These are phyloP conservation scores for Xenoacremonium recifei DNA, from an alignment of 2,329 filamentous ascomycete genomes.

Conservation along the genomic window DNA sequence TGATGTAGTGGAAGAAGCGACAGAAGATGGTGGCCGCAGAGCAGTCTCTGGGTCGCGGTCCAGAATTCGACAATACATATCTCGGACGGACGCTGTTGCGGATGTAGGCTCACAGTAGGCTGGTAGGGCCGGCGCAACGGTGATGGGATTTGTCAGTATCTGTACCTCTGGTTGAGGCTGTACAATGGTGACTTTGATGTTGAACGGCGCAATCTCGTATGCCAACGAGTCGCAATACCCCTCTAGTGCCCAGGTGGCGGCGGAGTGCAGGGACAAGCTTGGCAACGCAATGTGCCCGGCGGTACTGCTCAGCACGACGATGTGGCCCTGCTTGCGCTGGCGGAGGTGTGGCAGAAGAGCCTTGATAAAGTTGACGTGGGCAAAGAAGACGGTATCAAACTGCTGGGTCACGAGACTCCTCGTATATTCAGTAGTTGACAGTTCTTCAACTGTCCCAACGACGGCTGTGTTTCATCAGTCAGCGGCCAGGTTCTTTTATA, in stretches of 20 bases:
- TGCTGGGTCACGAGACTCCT: slow-evolving; percentile 82
- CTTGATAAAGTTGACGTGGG: slow-evolving; percentile 94
- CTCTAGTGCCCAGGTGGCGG: slow-evolving; percentile 91
- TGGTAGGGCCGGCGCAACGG: slow-evolving; percentile 74
- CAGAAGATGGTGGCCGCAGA: slow-evolving; percentile 30
- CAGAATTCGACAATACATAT: slow-evolving; percentile 77
- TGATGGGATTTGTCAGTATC: slow-evolving; percentile 82
- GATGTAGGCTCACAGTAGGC: slow-evolving; percentile 39
- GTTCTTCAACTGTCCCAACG: slow-evolving; percentile 87
- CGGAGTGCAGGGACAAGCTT: slow-evolving; percentile 85
- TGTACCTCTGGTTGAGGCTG: slow-evolving; percentile 94
- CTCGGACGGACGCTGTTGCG: slow-evolving; percentile 76
- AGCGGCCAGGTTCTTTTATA: slow-evolving; percentile 7
- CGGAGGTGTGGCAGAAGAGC: slow-evolving; percentile 79
- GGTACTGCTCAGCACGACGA: slow-evolving; percentile 85
- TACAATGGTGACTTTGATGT: slow-evolving; percentile 92
- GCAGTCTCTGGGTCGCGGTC: slow-evolving; percentile 71
- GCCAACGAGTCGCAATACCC: slow-evolving; percentile 94
- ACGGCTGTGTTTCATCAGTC: slow-evolving; percentile 55
- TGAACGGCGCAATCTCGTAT: slow-evolving; percentile 96
- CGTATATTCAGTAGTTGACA: slow-evolving; percentile 70
- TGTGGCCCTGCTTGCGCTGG: slow-evolving; percentile 78
- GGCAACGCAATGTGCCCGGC: slow-evolving; percentile 92
- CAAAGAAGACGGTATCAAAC: slow-evolving; percentile 94
- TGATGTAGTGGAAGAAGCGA: slow-evolving; percentile 29